Conservation (phyloP, 805 yeast species). For the Ogataea pilisensis region DNA sequence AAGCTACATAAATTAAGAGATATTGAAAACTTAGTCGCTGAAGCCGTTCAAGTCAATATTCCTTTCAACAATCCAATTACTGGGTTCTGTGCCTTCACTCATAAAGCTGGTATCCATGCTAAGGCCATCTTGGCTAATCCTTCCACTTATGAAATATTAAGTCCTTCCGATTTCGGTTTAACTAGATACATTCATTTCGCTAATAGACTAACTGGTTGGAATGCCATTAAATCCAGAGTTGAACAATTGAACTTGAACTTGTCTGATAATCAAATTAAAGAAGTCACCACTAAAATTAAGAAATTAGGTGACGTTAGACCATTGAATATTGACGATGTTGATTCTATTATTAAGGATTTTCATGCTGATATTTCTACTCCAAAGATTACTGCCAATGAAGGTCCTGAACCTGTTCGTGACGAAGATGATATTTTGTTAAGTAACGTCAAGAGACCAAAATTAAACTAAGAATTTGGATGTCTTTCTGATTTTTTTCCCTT, state of each 20-base stretch:
- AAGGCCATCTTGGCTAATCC: slow-evolving; percentile 98
- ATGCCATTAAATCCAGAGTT: slow-evolving; percentile 96
- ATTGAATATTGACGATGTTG: slow-evolving; percentile 94
- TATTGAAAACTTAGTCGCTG: slow-evolving; percentile 92
- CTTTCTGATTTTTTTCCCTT: neutral
- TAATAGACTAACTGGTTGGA: slow-evolving; percentile 98
- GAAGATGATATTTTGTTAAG: slow-evolving; percentile 26
- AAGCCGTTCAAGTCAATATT: slow-evolving; percentile 92
- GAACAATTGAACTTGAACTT: slow-evolving; percentile 90
- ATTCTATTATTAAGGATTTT: slow-evolving; percentile 89
- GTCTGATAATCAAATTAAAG: slow-evolving; percentile 92
- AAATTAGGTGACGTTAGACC: slow-evolving; percentile 93
- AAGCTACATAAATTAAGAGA: slow-evolving; percentile 95
- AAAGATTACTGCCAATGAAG: slow-evolving; percentile 31
- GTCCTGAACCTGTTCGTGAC: slow-evolving; percentile 26
- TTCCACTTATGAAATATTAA: slow-evolving; percentile 94
- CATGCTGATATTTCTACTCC: slow-evolving; percentile 67
- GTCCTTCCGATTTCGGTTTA: slow-evolving; percentile 93
- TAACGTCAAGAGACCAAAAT: slow-evolving; percentile 31
- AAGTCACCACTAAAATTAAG: slow-evolving; percentile 90
- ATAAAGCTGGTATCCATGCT: slow-evolving; percentile 99
- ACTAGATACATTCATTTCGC: slow-evolving; percentile 97
- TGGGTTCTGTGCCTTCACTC: slow-evolving; percentile 99
- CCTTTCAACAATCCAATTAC: slow-evolving; percentile 99
- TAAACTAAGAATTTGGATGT: slow-evolving; percentile 13